Evolutionary conservation across 2,329 filamentous ascomycete species (phyloP).

Genomic region (Pseudogymnoascus destructans): DNA sequence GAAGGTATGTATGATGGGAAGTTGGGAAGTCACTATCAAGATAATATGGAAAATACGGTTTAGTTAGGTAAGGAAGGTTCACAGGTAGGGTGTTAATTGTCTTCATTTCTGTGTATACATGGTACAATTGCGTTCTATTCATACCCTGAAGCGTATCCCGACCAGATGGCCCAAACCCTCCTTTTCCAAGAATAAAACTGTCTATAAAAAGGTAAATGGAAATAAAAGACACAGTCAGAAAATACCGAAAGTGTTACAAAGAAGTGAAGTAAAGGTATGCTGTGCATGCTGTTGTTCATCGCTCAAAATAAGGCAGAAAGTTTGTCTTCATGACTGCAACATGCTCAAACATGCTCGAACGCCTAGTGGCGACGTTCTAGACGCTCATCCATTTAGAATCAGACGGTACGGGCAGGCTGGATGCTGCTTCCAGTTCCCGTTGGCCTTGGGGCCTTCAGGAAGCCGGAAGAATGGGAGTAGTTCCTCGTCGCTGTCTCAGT

Average conservation of each 20-base stretch:
- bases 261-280: neutral
- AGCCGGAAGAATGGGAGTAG: neutral
- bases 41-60: neutral
- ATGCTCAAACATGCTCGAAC: neutral
- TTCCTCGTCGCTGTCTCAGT: neutral
- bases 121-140: conserved; percentile 5
- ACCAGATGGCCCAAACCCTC: neutral
- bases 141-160: neutral
- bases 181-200: neutral
- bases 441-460: neutral
- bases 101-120: conserved; percentile 7
- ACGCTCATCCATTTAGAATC: neutral
- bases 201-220: neutral
- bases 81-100: neutral
- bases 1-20: neutral
- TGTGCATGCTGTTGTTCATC: neutral
- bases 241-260: conserved; percentile 7
- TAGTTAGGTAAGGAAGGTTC: neutral
- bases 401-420: neutral
- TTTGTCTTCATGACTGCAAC: neutral
- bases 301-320: neutral
- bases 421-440: neutral
- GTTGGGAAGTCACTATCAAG: neutral
- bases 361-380: neutral
- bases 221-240: neutral